phyloP scores from a whole-genome alignment of 2,329 filamentous ascomycete species.

The Venturia pyrina region DNA sequence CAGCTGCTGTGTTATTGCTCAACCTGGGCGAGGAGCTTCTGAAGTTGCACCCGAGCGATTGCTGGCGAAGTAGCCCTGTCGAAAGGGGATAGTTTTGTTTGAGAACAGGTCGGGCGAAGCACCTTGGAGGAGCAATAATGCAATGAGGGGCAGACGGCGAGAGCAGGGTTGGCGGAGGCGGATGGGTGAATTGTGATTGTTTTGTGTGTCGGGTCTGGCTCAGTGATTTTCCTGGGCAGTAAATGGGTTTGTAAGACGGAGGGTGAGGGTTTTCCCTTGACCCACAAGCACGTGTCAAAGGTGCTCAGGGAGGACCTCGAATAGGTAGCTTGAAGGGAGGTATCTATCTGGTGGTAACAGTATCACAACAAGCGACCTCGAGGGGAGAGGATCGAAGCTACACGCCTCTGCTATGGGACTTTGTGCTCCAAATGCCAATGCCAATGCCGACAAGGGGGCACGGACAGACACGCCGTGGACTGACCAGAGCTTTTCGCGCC shows the following conservation, averaged over 20 bases:
- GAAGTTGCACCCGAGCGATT: background rate
- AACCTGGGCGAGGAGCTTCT: background rate
- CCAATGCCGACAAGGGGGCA: background rate
- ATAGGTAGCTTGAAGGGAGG: no score
- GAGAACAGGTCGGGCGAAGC: background rate
- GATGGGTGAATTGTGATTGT: background rate
- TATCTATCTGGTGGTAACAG: background rate
- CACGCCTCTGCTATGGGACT: no score
- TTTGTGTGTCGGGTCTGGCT: background rate
- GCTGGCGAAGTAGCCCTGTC: background rate
- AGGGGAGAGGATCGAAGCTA: background rate
- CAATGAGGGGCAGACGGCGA: background rate
- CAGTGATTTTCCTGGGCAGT: background rate
- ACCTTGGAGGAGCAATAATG: constrained; percentile 1
- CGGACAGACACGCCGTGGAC: background rate
- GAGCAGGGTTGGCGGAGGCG: background rate
- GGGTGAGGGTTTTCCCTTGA: no score
- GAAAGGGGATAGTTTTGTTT: background rate
- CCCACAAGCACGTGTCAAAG: background rate
- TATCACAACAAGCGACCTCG: background rate
- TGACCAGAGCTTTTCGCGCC: background rate
- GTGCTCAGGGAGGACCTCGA: background rate
- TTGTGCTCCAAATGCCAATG: background rate
- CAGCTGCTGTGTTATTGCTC: background rate
- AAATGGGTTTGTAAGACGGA: background rate